Evolutionary conservation across 75 land plant species (phyloP).

Genomic region (Cryptomeria japonica): DNA sequence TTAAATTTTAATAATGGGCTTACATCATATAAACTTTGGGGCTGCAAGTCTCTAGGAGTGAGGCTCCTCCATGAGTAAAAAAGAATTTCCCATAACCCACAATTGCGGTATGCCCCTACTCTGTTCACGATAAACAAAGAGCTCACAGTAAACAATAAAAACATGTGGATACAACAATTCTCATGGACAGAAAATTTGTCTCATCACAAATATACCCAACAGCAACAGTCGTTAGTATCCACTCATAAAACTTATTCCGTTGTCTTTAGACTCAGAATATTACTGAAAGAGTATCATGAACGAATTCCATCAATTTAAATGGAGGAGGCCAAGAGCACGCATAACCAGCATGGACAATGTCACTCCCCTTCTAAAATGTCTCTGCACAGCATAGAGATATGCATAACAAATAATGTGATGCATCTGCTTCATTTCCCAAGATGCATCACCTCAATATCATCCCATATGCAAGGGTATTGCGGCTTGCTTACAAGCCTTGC

Average conservation of each 20-base stretch:
- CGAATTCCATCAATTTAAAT: neutral
- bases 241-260: neutral
- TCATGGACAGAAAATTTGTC: neutral
- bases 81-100: neutral
- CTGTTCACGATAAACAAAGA: neutral
- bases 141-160: neutral
- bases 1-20: neutral
- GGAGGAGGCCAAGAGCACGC: neutral
- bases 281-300: neutral
- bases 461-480: neutral
- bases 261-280: neutral
- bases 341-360: neutral
- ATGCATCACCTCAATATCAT: neutral
- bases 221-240: neutral
- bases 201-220: neutral
- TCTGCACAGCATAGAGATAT: neutral
- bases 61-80: neutral
- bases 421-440: neutral
- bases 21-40: neutral
- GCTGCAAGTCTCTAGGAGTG: neutral
- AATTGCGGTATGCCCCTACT: neutral
- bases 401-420: neutral
- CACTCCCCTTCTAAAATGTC: neutral
- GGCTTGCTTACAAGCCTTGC: neutral
- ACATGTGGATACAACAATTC: neutral